phyloP scores from a whole-genome alignment of 192 early-diverging fungal genomes.

The Coemansia sp. region DNA sequence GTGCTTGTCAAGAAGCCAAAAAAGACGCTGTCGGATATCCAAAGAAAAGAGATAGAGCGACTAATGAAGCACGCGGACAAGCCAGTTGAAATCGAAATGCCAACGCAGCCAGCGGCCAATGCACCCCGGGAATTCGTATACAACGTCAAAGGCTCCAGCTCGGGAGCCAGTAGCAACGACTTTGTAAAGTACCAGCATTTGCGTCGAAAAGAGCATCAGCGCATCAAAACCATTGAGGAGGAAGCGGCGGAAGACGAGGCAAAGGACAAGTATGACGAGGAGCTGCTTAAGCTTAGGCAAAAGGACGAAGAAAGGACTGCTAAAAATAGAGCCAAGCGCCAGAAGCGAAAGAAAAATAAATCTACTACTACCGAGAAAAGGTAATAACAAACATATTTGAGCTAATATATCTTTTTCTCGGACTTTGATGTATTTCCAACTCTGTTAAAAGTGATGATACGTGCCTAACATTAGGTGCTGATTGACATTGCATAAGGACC shows the following conservation, averaged over 20 bases:
- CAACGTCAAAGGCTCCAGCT: slow-evolving; percentile 88
- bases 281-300: slow-evolving; percentile 60
- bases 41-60: slow-evolving; percentile 35
- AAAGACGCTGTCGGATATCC: slow-evolving; percentile 18
- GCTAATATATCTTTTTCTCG: too few relatives aligned
- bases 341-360: slow-evolving; percentile 66
- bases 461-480: too few relatives aligned
- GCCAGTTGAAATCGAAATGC: slow-evolving; percentile 69
- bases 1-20: background rate
- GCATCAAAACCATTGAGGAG: slow-evolving; percentile 74
- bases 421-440: too few relatives aligned
- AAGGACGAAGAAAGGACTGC: slow-evolving; percentile 82
- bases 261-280: slow-evolving; percentile 58
- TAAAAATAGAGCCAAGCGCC: slow-evolving; percentile 82
- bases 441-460: too few relatives aligned
- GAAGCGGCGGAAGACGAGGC: slow-evolving; percentile 56
- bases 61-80: slow-evolving; percentile 81
- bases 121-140: slow-evolving; percentile 82
- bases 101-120: slow-evolving; percentile 50
- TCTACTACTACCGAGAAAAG: slow-evolving; percentile 14
- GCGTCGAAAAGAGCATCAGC: slow-evolving; percentile 79
- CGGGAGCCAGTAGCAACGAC: slow-evolving; percentile 93
- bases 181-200: slow-evolving; percentile 91
- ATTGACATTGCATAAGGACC: too few relatives aligned
- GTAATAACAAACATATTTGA: too few relatives aligned